These are phyloP conservation scores for Epicoccum nigrum DNA, from an alignment of 2,329 filamentous ascomycete genomes.

Conservation along the genomic window DNA sequence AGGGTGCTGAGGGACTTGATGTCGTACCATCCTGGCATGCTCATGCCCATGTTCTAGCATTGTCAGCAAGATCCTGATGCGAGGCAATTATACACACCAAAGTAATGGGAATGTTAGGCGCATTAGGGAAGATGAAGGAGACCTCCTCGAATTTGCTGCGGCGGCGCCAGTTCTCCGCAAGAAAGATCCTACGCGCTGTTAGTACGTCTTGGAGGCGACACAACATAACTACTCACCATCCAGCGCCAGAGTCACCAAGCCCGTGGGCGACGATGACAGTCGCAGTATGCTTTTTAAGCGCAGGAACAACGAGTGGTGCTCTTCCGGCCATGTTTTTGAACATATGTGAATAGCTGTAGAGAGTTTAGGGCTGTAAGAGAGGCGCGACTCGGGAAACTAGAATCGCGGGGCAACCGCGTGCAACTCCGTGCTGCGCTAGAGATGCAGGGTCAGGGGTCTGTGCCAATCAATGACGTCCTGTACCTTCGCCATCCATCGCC, in stretches of 20 bases:
- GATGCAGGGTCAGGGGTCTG: constrained; percentile 33
- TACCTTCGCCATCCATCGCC: constrained; percentile 29
- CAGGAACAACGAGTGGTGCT: constrained; percentile 73
- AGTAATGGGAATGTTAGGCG: constrained; percentile 85
- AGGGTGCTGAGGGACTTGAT: constrained; percentile 61
- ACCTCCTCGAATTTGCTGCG: constrained; percentile 84
- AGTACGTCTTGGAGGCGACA: constrained; percentile 14
- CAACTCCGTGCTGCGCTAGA: constrained; percentile 24
- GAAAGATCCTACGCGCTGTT: constrained; percentile 62
- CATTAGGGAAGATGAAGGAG: constrained; percentile 93
- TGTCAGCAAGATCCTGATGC: constrained; percentile 2
- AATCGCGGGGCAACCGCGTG: constrained; percentile 25
- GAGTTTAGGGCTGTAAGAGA: background rate
- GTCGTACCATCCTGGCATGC: constrained; percentile 89
- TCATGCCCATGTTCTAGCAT: constrained; percentile 72
- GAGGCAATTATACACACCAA: constrained; percentile 58
- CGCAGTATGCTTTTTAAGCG: constrained; percentile 82
- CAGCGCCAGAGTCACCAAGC: constrained; percentile 78
- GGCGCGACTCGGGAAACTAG: constrained; percentile 8
- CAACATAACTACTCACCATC: constrained; percentile 63
- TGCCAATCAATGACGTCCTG: constrained; percentile 44
- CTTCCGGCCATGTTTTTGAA: constrained; percentile 42
- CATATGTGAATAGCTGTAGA: constrained; percentile 4
- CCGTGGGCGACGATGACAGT: constrained; percentile 96
- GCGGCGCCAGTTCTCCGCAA: constrained; percentile 86